A percentile compares a stretch with the other conserved stretches of the same genome.
Conservation (phyloP, 78 protist species). For the Dictyostelium intermedium region DNA sequence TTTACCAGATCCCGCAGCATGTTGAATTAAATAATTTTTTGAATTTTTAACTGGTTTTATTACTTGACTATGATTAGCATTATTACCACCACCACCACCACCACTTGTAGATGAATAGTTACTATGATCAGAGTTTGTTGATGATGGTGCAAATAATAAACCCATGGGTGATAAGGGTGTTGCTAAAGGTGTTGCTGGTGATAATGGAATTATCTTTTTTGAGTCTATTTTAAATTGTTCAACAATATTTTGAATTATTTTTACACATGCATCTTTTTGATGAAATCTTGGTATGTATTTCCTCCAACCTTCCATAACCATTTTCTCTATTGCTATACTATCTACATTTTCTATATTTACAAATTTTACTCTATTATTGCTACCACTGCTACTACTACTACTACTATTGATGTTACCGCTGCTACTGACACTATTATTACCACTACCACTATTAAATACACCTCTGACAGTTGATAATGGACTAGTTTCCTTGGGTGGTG, state of each 20-base stretch:
- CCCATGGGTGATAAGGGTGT: background rate
- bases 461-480: background rate
- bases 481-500: slow-evolving; percentile 2
- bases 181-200: background rate
- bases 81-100: background rate
- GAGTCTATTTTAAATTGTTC: slow-evolving; percentile 38
- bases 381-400: background rate
- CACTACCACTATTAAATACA: background rate
- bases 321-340: background rate
- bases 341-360: slow-evolving; percentile 18
- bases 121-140: slow-evolving; percentile 9
- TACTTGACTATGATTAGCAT: background rate
- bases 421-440: background rate
- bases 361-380: background rate
- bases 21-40: slow-evolving; percentile 73
- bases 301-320: slow-evolving; percentile 45
- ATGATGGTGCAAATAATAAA: background rate
- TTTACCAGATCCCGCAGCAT: slow-evolving; percentile 81
- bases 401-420: background rate
- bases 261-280: slow-evolving; percentile 31
- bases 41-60: slow-evolving; percentile 4
- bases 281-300: slow-evolving; percentile 38
- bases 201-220: background rate
- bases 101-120: background rate
- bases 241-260: background rate